Base-by-base conservation (phyloP, 1,284 basidiomycete species). In the Naganishia albida region DNA sequence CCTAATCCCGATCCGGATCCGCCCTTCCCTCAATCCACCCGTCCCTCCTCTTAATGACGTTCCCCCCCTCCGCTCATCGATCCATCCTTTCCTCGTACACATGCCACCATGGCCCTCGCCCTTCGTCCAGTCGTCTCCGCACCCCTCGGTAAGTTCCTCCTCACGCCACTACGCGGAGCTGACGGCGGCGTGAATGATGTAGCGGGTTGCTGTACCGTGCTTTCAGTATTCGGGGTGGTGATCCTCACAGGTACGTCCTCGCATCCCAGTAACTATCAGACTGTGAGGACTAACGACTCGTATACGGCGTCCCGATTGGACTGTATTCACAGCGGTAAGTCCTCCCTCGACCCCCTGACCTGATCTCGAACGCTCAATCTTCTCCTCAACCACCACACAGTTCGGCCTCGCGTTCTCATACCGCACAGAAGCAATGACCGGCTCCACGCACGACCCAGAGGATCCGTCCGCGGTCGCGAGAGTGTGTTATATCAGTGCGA, bases 181-280 rank as follows among this genome's bases (percentile, higher is more conserved):
- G n/a, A n/a, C n/a, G n/a, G n/a, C n/a, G n/a, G n/a, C n/a, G n/a
- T 10, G 38, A 0, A 13, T 20, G 40, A 13, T 20, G 25, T 69
- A 84, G 83, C 83, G 28, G 77, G 77, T 55, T 83, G 82, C 77
- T 84, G 83, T 70, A 81, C 82, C 43, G 75, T 84, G 56, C 75
- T 84, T 54, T 81, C 80, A 12, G 66, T 81, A 50, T 82, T 84
- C 53, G 83, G 82, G n/a, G 79, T 82, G 26, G 71, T 83, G 68
- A 82, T 83, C 68, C 78, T 84, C 38, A 68, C 79, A 49, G 80
- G 78, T 79, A 62, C 34, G 78, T 74, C 15, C 3, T 38, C 18
- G 7, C 40, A 46, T 16, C 30, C 16, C 4, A 7, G 26, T 18
- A 13, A 4, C 20, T 10, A 16, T 28, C 16, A 46, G 15, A 30